These are phyloP conservation scores for Insectozyma bohioensis DNA, from an alignment of 1,139 yeast genomes.

Conservation along the genomic window DNA sequence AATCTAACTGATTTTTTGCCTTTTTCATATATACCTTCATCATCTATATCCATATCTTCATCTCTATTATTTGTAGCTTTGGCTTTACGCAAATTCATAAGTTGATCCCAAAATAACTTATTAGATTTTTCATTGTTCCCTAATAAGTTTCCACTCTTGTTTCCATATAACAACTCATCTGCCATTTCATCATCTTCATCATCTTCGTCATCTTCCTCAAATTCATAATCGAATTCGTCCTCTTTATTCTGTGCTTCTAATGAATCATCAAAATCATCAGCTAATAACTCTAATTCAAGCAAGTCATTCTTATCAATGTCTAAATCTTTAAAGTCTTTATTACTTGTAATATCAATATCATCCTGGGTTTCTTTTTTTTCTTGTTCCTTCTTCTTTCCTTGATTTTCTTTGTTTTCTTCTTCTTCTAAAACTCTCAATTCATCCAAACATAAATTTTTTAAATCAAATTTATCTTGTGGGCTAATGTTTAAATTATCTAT, in stretches of 20 bases:
- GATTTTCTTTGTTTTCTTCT: constrained; percentile 6
- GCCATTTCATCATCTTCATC: constrained; percentile 24
- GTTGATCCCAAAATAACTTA: constrained; percentile 30
- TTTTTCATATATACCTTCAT: constrained; percentile 7
- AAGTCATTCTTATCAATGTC: constrained; percentile 28
- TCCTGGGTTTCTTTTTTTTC: constrained; percentile 12
- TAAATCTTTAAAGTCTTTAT: too few species aligned
- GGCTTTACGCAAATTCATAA: constrained; percentile 23
- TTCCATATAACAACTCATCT: constrained; percentile 17
- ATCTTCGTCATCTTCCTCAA: constrained; percentile 30
- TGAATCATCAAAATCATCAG: constrained; percentile 49
- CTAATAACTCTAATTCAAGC: constrained; percentile 45
- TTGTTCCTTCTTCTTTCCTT: constrained; percentile 3
- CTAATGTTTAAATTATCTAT: constrained; percentile 41
- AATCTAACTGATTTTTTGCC: constrained; percentile 53
- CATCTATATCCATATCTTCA: constrained; percentile 3
- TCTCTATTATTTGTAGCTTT: constrained; percentile 4
- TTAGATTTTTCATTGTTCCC: constrained; percentile 10
- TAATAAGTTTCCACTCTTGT: constrained; percentile 5
- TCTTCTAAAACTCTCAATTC: constrained; percentile 15
- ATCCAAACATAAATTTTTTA: constrained; percentile 29
- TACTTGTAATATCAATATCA: too few species aligned
- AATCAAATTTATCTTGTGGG: constrained; percentile 51
- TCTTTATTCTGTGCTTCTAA: constrained; percentile 25
- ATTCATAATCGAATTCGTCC: constrained; percentile 42